Conservation (phyloP, 345 rosid genomes). For the Hypericum perforatum region DNA sequence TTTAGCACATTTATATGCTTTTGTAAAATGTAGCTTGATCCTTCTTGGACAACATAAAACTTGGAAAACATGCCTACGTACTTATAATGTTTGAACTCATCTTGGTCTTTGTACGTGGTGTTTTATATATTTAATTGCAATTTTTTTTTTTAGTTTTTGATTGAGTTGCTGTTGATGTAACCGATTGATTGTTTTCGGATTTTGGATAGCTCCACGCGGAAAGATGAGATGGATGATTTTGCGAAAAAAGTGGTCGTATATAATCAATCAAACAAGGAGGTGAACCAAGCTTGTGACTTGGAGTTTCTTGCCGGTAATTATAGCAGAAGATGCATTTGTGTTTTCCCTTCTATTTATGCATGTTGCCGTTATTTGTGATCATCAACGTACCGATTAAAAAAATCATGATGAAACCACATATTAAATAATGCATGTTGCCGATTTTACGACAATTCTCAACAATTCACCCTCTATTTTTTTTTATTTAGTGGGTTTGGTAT, state of each 20-base stretch:
- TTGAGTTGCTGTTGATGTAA: no score
- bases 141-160: background rate
- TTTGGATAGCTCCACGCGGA: constrained; percentile 55
- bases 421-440: no score
- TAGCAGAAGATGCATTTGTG: background rate
- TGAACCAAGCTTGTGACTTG: constrained; percentile 17
- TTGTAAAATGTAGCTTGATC: no score
- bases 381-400: constrained; percentile 85
- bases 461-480: no score
- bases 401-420: constrained; percentile 74
- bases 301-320: background rate
- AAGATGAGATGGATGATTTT: constrained; percentile 73
- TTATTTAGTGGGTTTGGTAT: no score
- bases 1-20: background rate
- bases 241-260: constrained; percentile 60
- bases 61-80: no score
- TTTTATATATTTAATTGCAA: background rate
- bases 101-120: no score
- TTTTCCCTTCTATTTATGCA: constrained; percentile 24
- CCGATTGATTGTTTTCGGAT: constrained; percentile 11
- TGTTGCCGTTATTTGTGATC: constrained; percentile 99
- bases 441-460: no score
- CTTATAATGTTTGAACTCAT: no score
- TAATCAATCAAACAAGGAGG: constrained; percentile 88
- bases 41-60: no score